Evolutionary conservation across 1,284 basidiomycete genomes (phyloP), one percentile per base, ranked within the genome.

Genomic region (Tausonia pullulans): DNA sequence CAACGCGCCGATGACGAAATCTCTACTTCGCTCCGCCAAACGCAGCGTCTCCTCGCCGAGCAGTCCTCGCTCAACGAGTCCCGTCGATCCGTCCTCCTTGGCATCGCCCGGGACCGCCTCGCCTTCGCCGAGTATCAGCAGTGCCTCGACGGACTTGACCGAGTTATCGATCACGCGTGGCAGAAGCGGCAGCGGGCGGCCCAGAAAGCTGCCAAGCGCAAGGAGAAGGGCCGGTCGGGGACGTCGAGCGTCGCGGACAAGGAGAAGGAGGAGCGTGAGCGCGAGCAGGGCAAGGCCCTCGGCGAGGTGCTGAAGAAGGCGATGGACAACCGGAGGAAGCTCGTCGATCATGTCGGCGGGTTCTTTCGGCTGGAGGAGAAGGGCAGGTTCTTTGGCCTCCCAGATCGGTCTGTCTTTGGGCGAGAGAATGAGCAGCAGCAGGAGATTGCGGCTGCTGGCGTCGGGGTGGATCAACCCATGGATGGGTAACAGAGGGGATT

Each of bases 1-100:
- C 81, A 84, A 56, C 83, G 86, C 61, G 87, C 91, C 54, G 94
- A 97, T 72, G 94, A 98, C 75, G 92, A 94, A 60, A 89, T 98
- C 66, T 87, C 92, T 2, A 86, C 88, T 2, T 88, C 91, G 1
- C 82, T 98, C 2, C 87, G 95, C 1, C 85, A 89, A 66, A 89
- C 90, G 44, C 94, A 98, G 74, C 79, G 81, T n/a, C 84, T 89
- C 69, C 81, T 98, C 3, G 83, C 86, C 5, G 79, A 78, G 5
- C 88, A 96, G 63, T 80, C 87, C 2, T 81, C 84, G 7, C 81
- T 84, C 66, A 98, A 98, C 79, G 90, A 90, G 71, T 82, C 83
- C 10, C 87, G 94, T 40, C 89, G 88, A 72, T 77, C 77, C 40
- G 85, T 88, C 0, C 81, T 98, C 2, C 82, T 81, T 27, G 79